A percentile compares a stretch with the other conserved stretches of the same genome.
Conservation (phyloP, 345 rosid genomes). For the Eucalyptus decipiens region DNA sequence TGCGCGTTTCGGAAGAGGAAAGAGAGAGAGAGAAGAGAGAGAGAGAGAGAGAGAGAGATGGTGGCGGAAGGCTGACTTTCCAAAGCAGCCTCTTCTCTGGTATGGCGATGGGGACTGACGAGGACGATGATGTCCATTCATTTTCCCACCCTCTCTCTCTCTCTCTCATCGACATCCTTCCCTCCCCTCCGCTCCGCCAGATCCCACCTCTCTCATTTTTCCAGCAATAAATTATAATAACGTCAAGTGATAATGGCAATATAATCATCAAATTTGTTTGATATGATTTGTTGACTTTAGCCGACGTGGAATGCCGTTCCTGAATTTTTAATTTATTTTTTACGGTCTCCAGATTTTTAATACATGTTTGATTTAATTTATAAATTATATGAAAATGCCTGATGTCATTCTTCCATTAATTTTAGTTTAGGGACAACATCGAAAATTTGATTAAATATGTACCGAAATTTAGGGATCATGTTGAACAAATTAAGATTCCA, state of each 20-base stretch:
- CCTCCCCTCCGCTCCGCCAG: neutral
- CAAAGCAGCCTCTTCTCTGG: neutral
- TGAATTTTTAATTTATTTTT: too few relatives aligned
- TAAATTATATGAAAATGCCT: too few relatives aligned
- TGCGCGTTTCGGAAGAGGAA: neutral
- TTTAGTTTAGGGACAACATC: neutral
- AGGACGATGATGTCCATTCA: neutral
- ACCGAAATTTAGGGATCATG: fast-evolving
- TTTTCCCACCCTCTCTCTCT: neutral
- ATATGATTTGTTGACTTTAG: neutral
- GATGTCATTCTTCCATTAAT: too few relatives aligned
- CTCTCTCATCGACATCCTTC: too few relatives aligned
- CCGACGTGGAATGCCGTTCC: neutral
- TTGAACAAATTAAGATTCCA: too few relatives aligned
- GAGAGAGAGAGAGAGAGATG: neutral
- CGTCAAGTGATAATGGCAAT: too few relatives aligned
- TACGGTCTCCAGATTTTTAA: fast-evolving
- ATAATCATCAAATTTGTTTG: too few relatives aligned
- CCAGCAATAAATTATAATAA: neutral
- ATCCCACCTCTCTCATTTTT: neutral
- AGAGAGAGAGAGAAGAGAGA: neutral
- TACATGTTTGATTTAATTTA: too few relatives aligned
- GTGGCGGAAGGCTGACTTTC: neutral
- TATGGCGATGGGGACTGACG: neutral
- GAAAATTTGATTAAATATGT: too few relatives aligned